A percentile compares a stretch with the other conserved stretches of the same genome.
Evolutionary conservation across 805 yeast genomes (phyloP).

Genomic region (Brettanomyces naardenensis): DNA sequence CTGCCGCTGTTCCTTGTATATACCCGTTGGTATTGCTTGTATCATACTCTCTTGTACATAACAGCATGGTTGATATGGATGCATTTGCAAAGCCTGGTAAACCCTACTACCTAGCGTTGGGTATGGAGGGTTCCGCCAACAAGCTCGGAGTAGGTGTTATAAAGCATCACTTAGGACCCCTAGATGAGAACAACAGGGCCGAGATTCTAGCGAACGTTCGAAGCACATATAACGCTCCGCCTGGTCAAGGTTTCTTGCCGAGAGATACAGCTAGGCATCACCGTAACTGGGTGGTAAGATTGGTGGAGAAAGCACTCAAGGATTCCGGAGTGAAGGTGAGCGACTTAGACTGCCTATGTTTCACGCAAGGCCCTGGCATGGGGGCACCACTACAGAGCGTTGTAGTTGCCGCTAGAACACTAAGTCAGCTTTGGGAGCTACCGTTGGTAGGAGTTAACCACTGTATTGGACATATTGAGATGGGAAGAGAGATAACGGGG

Average conservation of each 20-base stretch:
- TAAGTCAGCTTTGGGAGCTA: constrained; percentile 68
- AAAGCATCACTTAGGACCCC: constrained; percentile 58
- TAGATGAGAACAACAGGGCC: constrained; percentile 53
- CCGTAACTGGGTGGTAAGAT: constrained; percentile 84
- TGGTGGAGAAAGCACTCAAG: constrained; percentile 55
- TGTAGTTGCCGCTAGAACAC: constrained; percentile 84
- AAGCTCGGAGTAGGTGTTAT: constrained; percentile 92
- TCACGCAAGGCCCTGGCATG: constrained; percentile 99
- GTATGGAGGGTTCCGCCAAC: constrained; percentile 96
- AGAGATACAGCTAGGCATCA: constrained; percentile 97
- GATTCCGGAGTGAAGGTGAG: constrained; percentile 45
- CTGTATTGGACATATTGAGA: constrained; percentile 96
- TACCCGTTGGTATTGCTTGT: too few species aligned
- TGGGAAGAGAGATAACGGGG: constrained; percentile 99
- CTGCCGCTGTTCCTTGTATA: too few species aligned
- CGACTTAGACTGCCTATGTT: constrained; percentile 75
- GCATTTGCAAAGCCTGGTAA: constrained; percentile 32
- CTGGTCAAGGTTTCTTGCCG: constrained; percentile 97
- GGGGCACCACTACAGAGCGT: constrained; percentile 97
- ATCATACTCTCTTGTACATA: background rate
- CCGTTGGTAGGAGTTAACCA: constrained; percentile 95
- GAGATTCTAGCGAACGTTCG: constrained; percentile 81
- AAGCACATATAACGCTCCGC: constrained; percentile 93
- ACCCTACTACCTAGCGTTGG: constrained; percentile 62
- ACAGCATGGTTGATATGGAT: constrained; percentile 30